These are phyloP conservation scores for Metschnikowia reukaufii DNA, from an alignment of 805 yeast genomes.

Conservation along the genomic window DNA sequence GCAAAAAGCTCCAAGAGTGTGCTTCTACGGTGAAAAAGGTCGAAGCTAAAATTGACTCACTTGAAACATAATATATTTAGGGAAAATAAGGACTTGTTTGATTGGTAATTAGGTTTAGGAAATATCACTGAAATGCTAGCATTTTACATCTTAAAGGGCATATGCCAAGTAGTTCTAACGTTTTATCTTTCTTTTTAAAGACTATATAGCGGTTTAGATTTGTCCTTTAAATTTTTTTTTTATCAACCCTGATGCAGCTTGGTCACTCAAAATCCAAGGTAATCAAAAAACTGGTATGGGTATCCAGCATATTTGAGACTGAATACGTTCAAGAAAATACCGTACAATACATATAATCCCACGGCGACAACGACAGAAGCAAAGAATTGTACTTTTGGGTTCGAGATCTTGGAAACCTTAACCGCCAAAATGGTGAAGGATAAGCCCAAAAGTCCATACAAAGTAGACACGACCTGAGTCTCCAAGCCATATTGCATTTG, in stretches of 20 bases:
- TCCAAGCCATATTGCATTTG: constrained; percentile 79
- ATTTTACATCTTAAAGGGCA: too few relatives aligned
- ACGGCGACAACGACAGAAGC: constrained; percentile 47
- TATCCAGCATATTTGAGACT: constrained; percentile 69
- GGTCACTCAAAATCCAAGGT: constrained; percentile 12
- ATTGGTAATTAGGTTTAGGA: too few relatives aligned
- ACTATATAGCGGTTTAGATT: neutral
- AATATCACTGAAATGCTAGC: too few relatives aligned
- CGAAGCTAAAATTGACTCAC: constrained; percentile 32
- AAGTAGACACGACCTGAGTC: constrained; percentile 77
- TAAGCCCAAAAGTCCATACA: constrained; percentile 70
- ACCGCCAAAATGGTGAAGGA: constrained; percentile 57
- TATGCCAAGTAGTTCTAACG: too few relatives aligned
- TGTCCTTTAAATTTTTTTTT: neutral
- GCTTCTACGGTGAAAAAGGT: constrained; percentile 34
- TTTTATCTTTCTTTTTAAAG: neutral
- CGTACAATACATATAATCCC: constrained; percentile 55
- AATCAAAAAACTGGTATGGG: constrained; percentile 60
- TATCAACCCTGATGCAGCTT: neutral
- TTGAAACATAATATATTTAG: neutral
- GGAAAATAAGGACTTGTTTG: too few relatives aligned
- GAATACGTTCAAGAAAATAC: constrained; percentile 66
- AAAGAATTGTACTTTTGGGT: constrained; percentile 47
- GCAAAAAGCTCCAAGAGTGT: constrained; percentile 30
- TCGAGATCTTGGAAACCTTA: constrained; percentile 50